Percentiles rank a stretch among this genome's conserved stretches.
These are phyloP conservation scores for Bertia moriformis DNA, from an alignment of 2,329 filamentous ascomycete species.

Conservation along the genomic window DNA sequence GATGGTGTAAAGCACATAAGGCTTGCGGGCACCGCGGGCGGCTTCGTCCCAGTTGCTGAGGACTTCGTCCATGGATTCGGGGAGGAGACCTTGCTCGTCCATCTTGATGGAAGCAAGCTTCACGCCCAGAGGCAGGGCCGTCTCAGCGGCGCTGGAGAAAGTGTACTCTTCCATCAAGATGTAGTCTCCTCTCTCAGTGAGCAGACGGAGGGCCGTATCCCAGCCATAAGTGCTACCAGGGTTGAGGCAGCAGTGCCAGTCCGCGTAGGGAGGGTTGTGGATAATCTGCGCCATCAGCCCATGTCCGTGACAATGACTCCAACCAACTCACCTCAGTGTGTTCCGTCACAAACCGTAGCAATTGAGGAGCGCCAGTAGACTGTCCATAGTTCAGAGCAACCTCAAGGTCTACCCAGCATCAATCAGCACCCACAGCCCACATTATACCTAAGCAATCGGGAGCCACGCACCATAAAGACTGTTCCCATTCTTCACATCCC, in stretches of 20 bases:
- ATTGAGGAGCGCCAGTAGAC: not conserved
- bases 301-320: no score
- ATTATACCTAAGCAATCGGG: no score
- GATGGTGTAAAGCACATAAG: constrained; percentile 55
- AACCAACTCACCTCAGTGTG: not conserved
- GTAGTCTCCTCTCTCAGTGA: not conserved
- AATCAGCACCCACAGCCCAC: not conserved
- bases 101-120: constrained; percentile 45
- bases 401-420: not conserved
- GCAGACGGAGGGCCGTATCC: not conserved
- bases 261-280: constrained; percentile 1
- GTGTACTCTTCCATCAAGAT: constrained; percentile 1
- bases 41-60: constrained; percentile 50
- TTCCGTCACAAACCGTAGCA: not conserved
- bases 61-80: constrained; percentile 44
- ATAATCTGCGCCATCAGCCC: not conserved
- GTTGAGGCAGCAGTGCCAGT: not conserved
- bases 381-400: constrained; percentile 1
- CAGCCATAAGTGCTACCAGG: not conserved
- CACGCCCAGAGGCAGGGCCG: constrained; percentile 46
- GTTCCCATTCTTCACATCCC: not conserved
- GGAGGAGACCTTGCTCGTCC: constrained; percentile 51
- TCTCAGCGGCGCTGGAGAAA: constrained; percentile 36
- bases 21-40: constrained; percentile 42
- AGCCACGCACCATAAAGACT: constrained; percentile 1